Evolutionary conservation across 2,329 filamentous ascomycete genomes (phyloP).

Genomic region (Penicillium capsulatum): DNA sequence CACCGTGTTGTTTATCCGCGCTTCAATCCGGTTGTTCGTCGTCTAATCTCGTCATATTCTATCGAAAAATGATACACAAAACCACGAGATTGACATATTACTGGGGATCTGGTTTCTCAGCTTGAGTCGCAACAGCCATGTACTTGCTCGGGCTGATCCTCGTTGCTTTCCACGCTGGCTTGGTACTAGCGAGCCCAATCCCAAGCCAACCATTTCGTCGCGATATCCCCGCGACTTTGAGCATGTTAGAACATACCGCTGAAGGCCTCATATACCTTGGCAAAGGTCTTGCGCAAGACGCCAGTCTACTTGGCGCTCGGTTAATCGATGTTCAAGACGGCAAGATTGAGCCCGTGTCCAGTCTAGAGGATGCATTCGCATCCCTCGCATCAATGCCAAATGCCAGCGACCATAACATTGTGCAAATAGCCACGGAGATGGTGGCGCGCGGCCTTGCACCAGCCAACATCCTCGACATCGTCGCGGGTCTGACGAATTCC

Average conservation of each 20-base stretch:
- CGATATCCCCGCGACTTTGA: neutral
- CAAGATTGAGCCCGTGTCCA: constrained; percentile 5
- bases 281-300: constrained; percentile 3
- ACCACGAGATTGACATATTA: no score
- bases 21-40: no score
- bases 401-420: neutral
- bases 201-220: no score
- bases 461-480: neutral
- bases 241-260: neutral
- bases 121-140: no score
- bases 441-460: neutral
- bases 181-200: no score
- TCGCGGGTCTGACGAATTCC: neutral
- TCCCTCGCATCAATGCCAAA: constrained; percentile 1
- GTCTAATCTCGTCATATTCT: no score
- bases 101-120: no score
- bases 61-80: no score
- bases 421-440: neutral
- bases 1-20: no score
- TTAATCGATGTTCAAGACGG: constrained; percentile 2
- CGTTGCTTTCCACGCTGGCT: no score
- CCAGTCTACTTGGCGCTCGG: neutral
- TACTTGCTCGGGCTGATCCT: no score
- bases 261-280: neutral
- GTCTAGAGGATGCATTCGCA: constrained; percentile 2